These are phyloP conservation scores for Thielaviopsis musarum DNA, from an alignment of 2,329 filamentous ascomycete genomes.

Conservation along the genomic window DNA sequence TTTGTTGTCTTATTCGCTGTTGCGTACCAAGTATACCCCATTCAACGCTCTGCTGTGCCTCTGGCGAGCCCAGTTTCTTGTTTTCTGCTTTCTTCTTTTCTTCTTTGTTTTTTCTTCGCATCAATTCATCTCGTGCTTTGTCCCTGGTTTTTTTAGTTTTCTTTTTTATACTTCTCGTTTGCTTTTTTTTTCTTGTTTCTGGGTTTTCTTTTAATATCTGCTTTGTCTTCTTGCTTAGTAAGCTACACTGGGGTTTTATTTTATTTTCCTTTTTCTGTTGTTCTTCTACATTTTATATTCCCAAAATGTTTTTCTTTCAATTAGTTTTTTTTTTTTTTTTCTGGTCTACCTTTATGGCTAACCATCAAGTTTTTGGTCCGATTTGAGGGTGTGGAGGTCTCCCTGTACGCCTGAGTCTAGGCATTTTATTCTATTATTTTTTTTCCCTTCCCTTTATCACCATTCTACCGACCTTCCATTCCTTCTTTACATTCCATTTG, in stretches of 20 bases:
- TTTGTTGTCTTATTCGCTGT: background rate
- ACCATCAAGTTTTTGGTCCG: background rate
- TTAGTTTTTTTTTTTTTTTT: too few species aligned
- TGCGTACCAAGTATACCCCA: background rate
- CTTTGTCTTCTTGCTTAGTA: background rate
- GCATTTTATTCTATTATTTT: background rate
- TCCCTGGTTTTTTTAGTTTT: conserved; percentile 1
- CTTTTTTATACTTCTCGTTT: background rate
- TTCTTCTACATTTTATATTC: too few species aligned
- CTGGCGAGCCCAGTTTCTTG: conserved; percentile 4
- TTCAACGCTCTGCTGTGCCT: background rate
- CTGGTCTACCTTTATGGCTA: too few species aligned
- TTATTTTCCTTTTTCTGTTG: background rate
- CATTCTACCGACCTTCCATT: background rate
- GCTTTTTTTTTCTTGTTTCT: conserved; percentile 1
- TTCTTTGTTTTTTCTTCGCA: background rate
- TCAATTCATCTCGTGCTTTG: background rate
- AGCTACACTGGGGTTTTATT: background rate
- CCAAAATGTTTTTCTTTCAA: background rate
- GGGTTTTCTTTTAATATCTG: background rate
- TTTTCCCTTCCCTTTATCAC: too few species aligned
- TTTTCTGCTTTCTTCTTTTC: background rate
- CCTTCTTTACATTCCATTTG: background rate
- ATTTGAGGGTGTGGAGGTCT: background rate
- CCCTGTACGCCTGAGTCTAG: background rate